Evolutionary conservation across 805 yeast genomes (phyloP).

Genomic region (Lipomyces spencermartinsiae): DNA sequence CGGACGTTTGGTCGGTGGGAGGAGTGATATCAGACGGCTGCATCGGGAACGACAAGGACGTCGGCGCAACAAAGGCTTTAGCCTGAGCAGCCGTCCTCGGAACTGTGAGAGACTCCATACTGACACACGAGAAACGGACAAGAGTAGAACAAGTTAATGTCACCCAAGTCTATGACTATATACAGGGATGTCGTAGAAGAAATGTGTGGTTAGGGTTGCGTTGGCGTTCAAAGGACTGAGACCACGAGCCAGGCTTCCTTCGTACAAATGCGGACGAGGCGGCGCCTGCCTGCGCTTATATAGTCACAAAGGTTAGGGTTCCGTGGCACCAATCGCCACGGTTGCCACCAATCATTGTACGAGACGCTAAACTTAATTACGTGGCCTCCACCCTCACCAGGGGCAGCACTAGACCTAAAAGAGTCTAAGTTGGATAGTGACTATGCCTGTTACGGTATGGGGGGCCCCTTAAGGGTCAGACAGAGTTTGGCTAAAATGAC

Average conservation of each 20-base stretch:
- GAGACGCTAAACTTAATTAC: neutral
- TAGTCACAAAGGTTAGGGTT: constrained; percentile 27
- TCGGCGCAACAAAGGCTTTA: constrained; percentile 70
- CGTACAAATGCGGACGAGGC: neutral
- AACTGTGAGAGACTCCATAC: constrained; percentile 73
- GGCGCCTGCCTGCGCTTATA: constrained; percentile 18
- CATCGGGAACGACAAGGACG: constrained; percentile 69
- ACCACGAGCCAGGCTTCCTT: neutral
- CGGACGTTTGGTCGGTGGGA: constrained; percentile 23
- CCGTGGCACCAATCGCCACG: neutral
- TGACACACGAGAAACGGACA: constrained; percentile 10
- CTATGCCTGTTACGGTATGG: neutral
- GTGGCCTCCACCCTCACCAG: neutral
- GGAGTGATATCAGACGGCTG: constrained; percentile 49
- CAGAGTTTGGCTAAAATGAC: neutral
- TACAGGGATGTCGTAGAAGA: neutral
- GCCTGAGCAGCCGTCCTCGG: constrained; percentile 83
- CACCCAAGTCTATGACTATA: constrained; percentile 33
- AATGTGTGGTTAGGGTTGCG: neutral
- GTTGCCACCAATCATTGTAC: neutral
- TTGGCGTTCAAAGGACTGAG: neutral
- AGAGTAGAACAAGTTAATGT: constrained; percentile 43
- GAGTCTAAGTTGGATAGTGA: neutral
- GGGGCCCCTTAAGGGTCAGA: neutral
- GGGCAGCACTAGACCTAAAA: neutral